Evolutionary conservation across 2,329 filamentous ascomycete species (phyloP), one percentile per base, ranked within the genome.

Genomic region (Xenosphaeropsis pyriputrescens): DNA sequence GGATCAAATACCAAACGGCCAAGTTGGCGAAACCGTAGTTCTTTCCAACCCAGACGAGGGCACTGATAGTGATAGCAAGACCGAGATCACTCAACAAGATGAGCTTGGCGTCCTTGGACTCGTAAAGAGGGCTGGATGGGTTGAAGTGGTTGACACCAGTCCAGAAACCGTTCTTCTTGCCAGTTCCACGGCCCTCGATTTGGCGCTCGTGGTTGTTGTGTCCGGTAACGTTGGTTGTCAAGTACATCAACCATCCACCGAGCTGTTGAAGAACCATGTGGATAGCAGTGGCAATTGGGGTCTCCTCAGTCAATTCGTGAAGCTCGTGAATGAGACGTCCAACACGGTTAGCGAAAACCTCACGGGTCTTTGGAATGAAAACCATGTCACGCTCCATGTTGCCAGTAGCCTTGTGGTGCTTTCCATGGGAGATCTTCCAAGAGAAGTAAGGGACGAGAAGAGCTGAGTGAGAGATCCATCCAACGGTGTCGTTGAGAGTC

Each of bases 311-410:
- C 43, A 98, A 70, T 65, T 98, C 89, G 42, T 74, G 65, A 41
- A 98, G 64, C 63, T 96, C 85, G 60, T 95, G 85, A 38, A 71
- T 67, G 41, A 88, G 52, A 52, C 70, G 73, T 53, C 86, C 85
- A 42, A 89, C 59, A 41, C 81, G 79, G 43, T 68, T 70, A 47
- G 86, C 85, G 54, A 83, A 88, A 57, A 82, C 65, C 48, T 91
- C 76, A 41, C 88, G 79, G 39, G 86, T 94, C 63, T 85, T 85
- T 43, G 91, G 91, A n/a, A 96, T 70, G 58, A 95, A 96, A 45
- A 96, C 91, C 91, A 98, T 98, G 64, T 98, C 91, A 50, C 89
- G 85, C 64, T 93, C 86, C 65, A 98, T 79, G 70, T 98, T 76
- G 52, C 88, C 91, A 30, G 91, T 98, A 46, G 88, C 86, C 74